Evolutionary conservation across 345 rosid genomes (phyloP), one percentile per base, ranked within the genome.

Genomic region (Populus deltoides): DNA sequence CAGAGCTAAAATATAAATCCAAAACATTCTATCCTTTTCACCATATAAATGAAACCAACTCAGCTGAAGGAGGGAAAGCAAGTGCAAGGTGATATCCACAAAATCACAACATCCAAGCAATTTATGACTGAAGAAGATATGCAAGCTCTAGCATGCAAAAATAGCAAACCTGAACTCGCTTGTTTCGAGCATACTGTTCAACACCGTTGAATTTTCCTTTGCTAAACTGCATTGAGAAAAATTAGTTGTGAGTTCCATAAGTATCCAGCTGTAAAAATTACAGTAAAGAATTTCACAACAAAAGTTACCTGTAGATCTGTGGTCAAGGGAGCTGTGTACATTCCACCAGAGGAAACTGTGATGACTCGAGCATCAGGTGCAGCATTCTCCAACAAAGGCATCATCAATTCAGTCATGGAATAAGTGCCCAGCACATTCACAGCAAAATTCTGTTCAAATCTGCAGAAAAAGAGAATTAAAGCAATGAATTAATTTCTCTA

Each of bases 341-440:
- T 94, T 83, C 98, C 98, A 79, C 92, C 97, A 31, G 98, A 93
- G 66, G 97, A 68, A 71, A 94, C 97, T 10, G 95, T 93, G 70
- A 94, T 93, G 79, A 92, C 98, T 66, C 90, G 84, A 45, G 97
- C 93, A 69, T 93, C 92, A 31, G 93, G 97, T 39, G 95, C 86
- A 7, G 94, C 94, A 86, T 90, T 93, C 81, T 88, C 91, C 80
- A 93, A 89, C 85, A 89, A 78, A 66, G 98, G 97, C 86, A 90
- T 69, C 93, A 92, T 87, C 35, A 82, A 47, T 67, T 94, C 95
- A 49, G 99, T 94, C 79, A 84, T 68, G 74, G 92, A 70, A 85
- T 87, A 94, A 65, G 93, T 90, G 41, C 98, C 98, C 76, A 94
- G 84, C 78, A 94, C 98, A 86, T 94, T 93, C 66, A 90, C 89